phyloP scores from a whole-genome alignment of 1,139 yeast genomes.

The Pichia sp. region DNA sequence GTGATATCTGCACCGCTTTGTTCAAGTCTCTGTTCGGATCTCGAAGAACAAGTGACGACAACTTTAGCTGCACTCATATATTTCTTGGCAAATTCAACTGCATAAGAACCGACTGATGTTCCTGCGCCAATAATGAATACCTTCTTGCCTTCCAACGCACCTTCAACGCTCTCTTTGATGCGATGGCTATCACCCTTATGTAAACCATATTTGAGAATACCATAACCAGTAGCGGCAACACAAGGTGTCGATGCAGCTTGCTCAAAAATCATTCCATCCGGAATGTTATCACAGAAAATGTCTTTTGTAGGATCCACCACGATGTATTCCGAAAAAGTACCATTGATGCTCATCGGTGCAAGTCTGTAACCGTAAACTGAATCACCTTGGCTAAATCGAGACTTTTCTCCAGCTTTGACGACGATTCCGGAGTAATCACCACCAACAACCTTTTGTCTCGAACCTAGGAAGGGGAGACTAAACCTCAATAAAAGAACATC shows the following conservation, averaged over 20 bases:
- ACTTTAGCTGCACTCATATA: slow-evolving; percentile 35
- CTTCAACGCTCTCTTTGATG: slow-evolving; percentile 19
- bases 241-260: slow-evolving; percentile 58
- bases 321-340: slow-evolving; percentile 48
- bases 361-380: slow-evolving; percentile 52
- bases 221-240: slow-evolving; percentile 32
- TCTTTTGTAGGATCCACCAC: slow-evolving; percentile 32
- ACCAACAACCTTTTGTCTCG: slow-evolving; percentile 50
- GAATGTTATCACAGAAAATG: slow-evolving; percentile 36
- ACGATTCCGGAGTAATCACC: slow-evolving; percentile 65
- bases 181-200: slow-evolving; percentile 12
- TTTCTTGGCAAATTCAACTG: slow-evolving; percentile 49
- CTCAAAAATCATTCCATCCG: slow-evolving; percentile 38
- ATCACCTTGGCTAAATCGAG: slow-evolving; percentile 45
- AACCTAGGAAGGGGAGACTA: slow-evolving; percentile 26
- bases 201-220: slow-evolving; percentile 16
- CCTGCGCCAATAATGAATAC: slow-evolving; percentile 69
- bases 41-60: slow-evolving; percentile 37
- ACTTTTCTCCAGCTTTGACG: slow-evolving; percentile 46
- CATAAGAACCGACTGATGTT: slow-evolving; percentile 59
- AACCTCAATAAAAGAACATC: slow-evolving; percentile 42
- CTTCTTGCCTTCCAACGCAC: slow-evolving; percentile 15
- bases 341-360: slow-evolving; percentile 37
- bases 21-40: slow-evolving; percentile 11
- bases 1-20: slow-evolving; percentile 17